Evolutionary conservation across 2,329 filamentous ascomycete genomes (phyloP).

Genomic region (Cercospora sp.): DNA sequence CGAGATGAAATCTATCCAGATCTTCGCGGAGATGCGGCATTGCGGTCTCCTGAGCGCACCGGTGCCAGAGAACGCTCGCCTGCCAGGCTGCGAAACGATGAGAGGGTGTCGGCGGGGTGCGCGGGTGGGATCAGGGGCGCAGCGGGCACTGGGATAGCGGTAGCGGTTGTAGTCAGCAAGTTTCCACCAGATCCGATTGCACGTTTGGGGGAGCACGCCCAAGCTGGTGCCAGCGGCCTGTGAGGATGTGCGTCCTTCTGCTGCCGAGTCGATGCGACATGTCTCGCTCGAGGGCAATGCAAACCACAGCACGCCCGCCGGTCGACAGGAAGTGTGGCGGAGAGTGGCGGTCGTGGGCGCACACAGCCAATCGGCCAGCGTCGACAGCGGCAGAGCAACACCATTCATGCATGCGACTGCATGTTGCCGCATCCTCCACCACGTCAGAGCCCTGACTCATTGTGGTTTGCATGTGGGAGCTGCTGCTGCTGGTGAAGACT

Average conservation of each 20-base stretch:
- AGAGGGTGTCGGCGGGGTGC: background rate
- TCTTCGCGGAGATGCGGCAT: background rate
- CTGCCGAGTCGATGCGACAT: background rate
- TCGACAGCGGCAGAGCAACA: conserved; percentile 15
- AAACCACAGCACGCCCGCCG: background rate
- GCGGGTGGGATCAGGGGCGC: background rate
- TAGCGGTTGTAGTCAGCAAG: conserved; percentile 9
- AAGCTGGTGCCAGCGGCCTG: background rate
- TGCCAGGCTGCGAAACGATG: background rate
- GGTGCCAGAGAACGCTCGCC: background rate
- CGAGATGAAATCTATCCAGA: background rate
- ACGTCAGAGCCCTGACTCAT: conserved; percentile 21
- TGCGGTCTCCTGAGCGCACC: background rate
- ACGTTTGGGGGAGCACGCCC: background rate
- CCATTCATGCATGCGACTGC: conserved; percentile 24
- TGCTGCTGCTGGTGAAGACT: background rate
- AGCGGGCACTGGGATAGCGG: background rate
- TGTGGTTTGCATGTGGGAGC: conserved; percentile 19
- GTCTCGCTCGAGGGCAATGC: background rate
- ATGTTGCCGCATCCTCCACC: conserved; percentile 5
- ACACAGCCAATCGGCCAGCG: conserved; percentile 21
- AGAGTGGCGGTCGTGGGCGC: conserved; percentile 16
- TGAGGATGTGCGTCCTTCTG: background rate
- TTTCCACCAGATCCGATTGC: background rate
- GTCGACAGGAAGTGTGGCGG: conserved; percentile 8